Evolutionary conservation across 192 early-diverging fungal species (phyloP), one percentile per base, ranked within the genome.

Genomic region (Entomortierella lignicola): DNA sequence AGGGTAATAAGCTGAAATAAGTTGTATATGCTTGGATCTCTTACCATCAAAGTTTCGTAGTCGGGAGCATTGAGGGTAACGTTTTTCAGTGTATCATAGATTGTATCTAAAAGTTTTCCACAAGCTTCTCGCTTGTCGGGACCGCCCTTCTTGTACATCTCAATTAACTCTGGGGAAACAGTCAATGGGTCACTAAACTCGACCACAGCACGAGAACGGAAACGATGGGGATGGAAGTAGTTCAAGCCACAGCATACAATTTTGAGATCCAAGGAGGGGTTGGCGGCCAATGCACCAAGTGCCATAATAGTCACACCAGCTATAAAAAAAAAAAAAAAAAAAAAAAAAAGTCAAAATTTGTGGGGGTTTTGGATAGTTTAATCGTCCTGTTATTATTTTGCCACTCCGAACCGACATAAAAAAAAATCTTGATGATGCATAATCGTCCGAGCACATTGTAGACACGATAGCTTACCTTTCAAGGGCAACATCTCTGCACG

Each of bases 121-220:
- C 93, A 93, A 2, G 98, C 96, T 23, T 92, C 81, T 41, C 97
- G 86, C 81, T 95, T 96, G 2, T 93, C 89, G 0, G 77, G 64
- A 11, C 98, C 98, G 59, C 97, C 97, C 37, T 80, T 69, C 56
- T 85, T 91, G 83, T 93, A 99, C 72, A 91, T 87, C 30, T 90
- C 89, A n/a, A 99, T 92, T 5, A 94, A 81, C 67, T 95, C 92
- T 8, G 80, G 66, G 15, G 92, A 81, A 8, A 99, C 87, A 15
- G 89, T 86, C 63, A 99, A 92, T 0, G 96, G 95, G 43, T 94
- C 88, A 39, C 98, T 96, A 87, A 96, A 99, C 81, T 99, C 97
- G 42, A 98, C 89, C 41, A 98, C 97, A n/a, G 97, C 96, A 59
- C 96, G 92, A 11, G 95, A 97, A 57, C 98, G 91, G 90, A 98